Evolutionary conservation across 2,329 filamentous ascomycete species (phyloP), one percentile per base, ranked within the genome.

Genomic region (Alternaria atra): DNA sequence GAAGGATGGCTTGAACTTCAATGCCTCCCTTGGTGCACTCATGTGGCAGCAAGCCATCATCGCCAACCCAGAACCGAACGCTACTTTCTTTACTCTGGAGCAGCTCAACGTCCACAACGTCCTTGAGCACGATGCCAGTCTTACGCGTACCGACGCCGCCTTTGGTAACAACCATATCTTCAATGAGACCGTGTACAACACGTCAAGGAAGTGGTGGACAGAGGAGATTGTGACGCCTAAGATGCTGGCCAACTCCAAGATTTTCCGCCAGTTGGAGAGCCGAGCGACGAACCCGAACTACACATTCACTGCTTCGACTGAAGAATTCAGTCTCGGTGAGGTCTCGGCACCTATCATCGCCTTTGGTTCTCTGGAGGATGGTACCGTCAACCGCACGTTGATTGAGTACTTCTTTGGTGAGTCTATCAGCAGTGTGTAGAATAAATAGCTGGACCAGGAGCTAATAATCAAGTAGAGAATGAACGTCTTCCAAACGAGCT

Each of bases 101-200:
- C 72, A 84, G 13, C 78, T 85, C 9, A 81, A 80, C 52, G 74
- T 73, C 0, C 83, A 85, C 72, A 82, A 83, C 55, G 68, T 85
- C 15, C 71, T 85, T 6, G 83, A 85, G 56, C 83, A 85, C 54
- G 83, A 85, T 53, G 83, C 80, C 7, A 84, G 82, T 60, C 55
- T 84, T 25, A 84, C 81, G 40, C 84, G 84, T 27, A 68, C 76
- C 2, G 85, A 87, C 58, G 82, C 80, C 8, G 83, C 75, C 77
- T 80, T 85, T 54, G 85, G 84, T 23, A 82, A 83, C 71, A 83
- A 83, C 64, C 80, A 84, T 65, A 57, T 81, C 56, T 87, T 87
- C 77, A 85, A 87, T 72, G 74, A 82, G 53, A 81, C 79, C 2
- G 70, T 86, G 63, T 87, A 86, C 70, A 79, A 83, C 52, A 72